A percentile compares a stretch with the other conserved stretches of the same genome.
These are phyloP conservation scores for Chalaropsis thielavioides DNA, from an alignment of 2,329 filamentous ascomycete species.

Conservation along the genomic window DNA sequence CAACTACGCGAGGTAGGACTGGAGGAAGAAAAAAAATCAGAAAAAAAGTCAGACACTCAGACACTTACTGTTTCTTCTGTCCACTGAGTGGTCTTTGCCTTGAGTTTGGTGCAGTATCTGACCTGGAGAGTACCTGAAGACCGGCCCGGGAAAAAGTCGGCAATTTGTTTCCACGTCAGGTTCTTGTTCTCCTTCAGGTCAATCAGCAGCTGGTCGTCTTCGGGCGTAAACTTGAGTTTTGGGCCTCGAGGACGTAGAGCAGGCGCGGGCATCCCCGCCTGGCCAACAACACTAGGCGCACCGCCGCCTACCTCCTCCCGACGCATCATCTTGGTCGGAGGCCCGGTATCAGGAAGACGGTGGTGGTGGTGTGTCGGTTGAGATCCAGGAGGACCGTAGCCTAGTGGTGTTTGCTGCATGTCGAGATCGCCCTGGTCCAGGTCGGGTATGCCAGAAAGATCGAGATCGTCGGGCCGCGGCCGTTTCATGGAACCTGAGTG, in stretches of 20 bases:
- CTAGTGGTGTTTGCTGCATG: conserved; percentile 35
- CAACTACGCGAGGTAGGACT: neutral
- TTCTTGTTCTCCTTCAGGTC: conserved; percentile 91
- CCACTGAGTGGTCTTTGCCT: conserved; percentile 87
- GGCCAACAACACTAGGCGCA: conserved; percentile 72
- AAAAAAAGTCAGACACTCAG: conserved; percentile 23
- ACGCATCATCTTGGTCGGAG: conserved; percentile 52
- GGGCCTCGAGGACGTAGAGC: conserved; percentile 69
- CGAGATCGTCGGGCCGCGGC: conserved; percentile 43
- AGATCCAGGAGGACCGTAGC: conserved; percentile 25
- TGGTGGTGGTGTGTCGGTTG: conserved; percentile 64
- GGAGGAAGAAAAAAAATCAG: neutral
- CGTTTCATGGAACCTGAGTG: conserved; percentile 34
- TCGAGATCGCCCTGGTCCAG: conserved; percentile 42
- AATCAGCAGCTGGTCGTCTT: conserved; percentile 76
- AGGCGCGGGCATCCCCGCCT: conserved; percentile 73
- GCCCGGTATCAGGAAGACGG: conserved; percentile 58
- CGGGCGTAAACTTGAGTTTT: conserved; percentile 85
- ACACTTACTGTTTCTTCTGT: conserved; percentile 74
- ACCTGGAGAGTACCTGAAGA: conserved; percentile 86
- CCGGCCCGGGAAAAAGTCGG: conserved; percentile 84
- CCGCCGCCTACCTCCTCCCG: conserved; percentile 40
- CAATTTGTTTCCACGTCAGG: conserved; percentile 94
- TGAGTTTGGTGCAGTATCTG: conserved; percentile 86
- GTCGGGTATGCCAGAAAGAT: conserved; percentile 37